Base-by-base conservation (phyloP, 148 eudicot genomes). In the Linanthus parryae region DNA sequence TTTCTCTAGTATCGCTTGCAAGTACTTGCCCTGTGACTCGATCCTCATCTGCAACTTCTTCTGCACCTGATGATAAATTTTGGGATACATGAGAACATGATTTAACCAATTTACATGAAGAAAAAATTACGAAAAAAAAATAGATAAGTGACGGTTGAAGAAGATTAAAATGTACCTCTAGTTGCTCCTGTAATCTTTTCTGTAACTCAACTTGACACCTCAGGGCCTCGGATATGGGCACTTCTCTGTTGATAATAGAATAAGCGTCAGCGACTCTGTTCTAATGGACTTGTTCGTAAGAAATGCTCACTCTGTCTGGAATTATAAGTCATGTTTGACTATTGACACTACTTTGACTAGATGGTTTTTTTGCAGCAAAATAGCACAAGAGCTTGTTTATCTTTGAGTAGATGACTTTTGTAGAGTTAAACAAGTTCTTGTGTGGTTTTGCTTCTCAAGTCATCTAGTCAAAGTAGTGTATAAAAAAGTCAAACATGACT, bases 11-110 rank as follows among this genome's bases (percentile, higher is more conserved):
- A 78, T 70, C 33, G 73, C 48, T 65, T 78, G 79, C 60, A 78
- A 70, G 66, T 78, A 78, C 56, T 74, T 78, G 24, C 83, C 83
- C 51, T 78, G 83, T 2, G 76, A 66, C 57, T 73, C 83, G 55
- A 77, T 77, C 57, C 79, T 66, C 79, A 69, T 73, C 30, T 77
- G 83, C 61, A 77, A 35, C 57, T 63, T 73, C 65, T 62, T 69
- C 30, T 77, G 83, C 60, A 77, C 78, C 83, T 77, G 52, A 28
- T 77, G 48, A 24, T 30, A 7, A 2, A 27, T 30, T 7, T 23
- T 29, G 22, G 8, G 19, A 7, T 0, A 27, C n/a, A n/a, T n/a
- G n/a, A n/a, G n/a, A n/a, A n/a, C n/a, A n/a, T n/a, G n/a, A n/a
- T n/a, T n/a, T n/a, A n/a, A n/a, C n/a, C n/a, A n/a, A n/a, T n/a